A percentile compares a stretch with the other conserved stretches of the same genome.
These are phyloP conservation scores for Verticillium tricorpus DNA, from an alignment of 2,329 filamentous ascomycete species.

Conservation along the genomic window DNA sequence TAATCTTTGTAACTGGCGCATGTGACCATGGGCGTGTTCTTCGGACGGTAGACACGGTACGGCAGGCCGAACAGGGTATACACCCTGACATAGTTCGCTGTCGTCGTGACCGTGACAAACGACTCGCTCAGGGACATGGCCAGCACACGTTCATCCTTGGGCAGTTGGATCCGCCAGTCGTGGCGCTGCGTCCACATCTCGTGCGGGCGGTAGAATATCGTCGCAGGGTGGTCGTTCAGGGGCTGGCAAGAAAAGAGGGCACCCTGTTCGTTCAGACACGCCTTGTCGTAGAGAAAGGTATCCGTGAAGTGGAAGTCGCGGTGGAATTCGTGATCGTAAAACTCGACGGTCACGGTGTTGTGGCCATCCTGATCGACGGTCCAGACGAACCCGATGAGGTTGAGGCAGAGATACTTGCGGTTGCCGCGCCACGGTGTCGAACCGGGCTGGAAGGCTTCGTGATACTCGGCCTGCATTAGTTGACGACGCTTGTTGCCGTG, in stretches of 20 bases:
- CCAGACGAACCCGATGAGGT: constrained; percentile 92
- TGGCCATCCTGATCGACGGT: constrained; percentile 93
- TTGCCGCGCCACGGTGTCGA: constrained; percentile 96
- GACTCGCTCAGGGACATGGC: constrained; percentile 89
- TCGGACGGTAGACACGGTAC: constrained; percentile 83
- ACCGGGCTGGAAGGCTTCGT: constrained; percentile 86
- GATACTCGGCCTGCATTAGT: constrained; percentile 59
- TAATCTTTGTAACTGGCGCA: constrained; percentile 95
- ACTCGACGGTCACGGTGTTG: constrained; percentile 93
- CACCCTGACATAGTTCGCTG: constrained; percentile 81
- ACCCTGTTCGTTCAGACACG: constrained; percentile 82
- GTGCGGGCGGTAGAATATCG: constrained; percentile 93
- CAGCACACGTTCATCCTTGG: constrained; percentile 77
- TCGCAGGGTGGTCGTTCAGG: constrained; percentile 53
- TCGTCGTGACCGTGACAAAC: constrained; percentile 86
- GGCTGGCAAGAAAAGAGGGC: constrained; percentile 80
- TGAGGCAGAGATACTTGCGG: constrained; percentile 87
- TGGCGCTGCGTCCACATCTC: constrained; percentile 90
- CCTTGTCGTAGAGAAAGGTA: constrained; percentile 92
- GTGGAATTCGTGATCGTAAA: constrained; percentile 90
- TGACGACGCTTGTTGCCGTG: constrained; percentile 45
- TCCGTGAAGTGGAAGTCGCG: constrained; percentile 98
- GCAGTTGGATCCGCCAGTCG: constrained; percentile 88
- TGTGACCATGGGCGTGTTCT: constrained; percentile 83
- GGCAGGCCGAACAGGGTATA: constrained; percentile 92